Evolutionary conservation across 2,329 filamentous ascomycete genomes (phyloP).

Genomic region (Calonectria ilicicola): DNA sequence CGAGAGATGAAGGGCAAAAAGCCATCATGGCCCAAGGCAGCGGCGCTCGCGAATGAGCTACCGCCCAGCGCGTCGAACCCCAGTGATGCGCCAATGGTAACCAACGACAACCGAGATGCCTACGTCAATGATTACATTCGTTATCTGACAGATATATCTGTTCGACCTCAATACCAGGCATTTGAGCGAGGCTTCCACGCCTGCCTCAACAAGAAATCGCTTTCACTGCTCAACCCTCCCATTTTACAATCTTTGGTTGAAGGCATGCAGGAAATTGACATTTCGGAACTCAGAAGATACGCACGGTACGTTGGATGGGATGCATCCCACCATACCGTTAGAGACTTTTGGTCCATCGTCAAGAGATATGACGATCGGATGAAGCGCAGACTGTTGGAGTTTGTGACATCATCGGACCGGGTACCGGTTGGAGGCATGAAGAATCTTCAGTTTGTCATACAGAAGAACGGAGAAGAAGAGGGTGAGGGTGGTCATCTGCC

Average conservation of each 20-base stretch:
- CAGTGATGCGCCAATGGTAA: constrained; percentile 78
- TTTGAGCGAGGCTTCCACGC: constrained; percentile 85
- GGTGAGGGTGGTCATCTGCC: constrained; percentile 72
- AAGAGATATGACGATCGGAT: constrained; percentile 74
- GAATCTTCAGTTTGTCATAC: constrained; percentile 86
- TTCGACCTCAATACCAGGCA: constrained; percentile 81
- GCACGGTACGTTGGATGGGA: constrained; percentile 88
- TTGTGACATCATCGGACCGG: constrained; percentile 93
- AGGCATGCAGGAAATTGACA: constrained; percentile 84
- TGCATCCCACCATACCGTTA: constrained; percentile 74
- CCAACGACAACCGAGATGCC: constrained; percentile 79
- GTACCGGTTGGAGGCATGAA: constrained; percentile 88
- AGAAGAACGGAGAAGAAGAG: constrained; percentile 77
- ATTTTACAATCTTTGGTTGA: constrained; percentile 85
- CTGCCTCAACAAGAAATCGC: constrained; percentile 77
- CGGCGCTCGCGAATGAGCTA: constrained; percentile 38
- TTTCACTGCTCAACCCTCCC: constrained; percentile 77
- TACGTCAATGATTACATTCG: constrained; percentile 89
- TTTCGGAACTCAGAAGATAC: constrained; percentile 76
- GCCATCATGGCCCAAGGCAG: constrained; percentile 67
- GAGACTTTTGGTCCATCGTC: constrained; percentile 88
- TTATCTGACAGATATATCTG: constrained; percentile 83
- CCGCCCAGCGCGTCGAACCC: constrained; percentile 47
- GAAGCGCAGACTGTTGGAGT: constrained; percentile 84
- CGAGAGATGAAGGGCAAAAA: constrained; percentile 63